Evolutionary conservation across 1,139 yeast genomes (phyloP).

Genomic region (Kluyveromyces sp.): DNA sequence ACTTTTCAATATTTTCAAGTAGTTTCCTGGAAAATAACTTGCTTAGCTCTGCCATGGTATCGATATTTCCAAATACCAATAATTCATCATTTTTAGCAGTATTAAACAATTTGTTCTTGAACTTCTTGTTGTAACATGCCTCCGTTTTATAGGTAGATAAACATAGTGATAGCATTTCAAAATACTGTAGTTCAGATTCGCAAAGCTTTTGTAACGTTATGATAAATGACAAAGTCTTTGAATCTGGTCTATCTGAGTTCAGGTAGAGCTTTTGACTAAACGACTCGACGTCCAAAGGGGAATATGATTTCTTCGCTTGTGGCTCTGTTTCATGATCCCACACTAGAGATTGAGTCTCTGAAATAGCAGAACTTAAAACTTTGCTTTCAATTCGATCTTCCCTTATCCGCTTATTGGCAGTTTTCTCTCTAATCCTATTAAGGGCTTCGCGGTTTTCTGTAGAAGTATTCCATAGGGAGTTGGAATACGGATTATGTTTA

Average conservation of each 20-base stretch:
- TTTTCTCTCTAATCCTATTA: constrained; percentile 13
- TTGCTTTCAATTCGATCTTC: neutral
- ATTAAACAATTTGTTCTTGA: constrained; percentile 20
- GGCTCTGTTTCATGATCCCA: constrained; percentile 10
- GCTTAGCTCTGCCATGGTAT: constrained; percentile 31
- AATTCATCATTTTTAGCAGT: constrained; percentile 25
- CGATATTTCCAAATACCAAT: constrained; percentile 32
- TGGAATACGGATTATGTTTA: constrained; percentile 24
- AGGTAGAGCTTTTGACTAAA: constrained; percentile 10
- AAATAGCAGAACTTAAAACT: neutral
- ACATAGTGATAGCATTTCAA: constrained; percentile 18
- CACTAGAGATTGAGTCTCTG: constrained; percentile 4
- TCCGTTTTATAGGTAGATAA: constrained; percentile 25
- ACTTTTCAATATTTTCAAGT: constrained; percentile 9
- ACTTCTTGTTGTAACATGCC: constrained; percentile 20
- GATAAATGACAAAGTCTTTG: constrained; percentile 13
- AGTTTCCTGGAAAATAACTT: constrained; percentile 19
- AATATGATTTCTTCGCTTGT: constrained; percentile 20
- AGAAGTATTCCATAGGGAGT: constrained; percentile 25
- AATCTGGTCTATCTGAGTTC: constrained; percentile 3
- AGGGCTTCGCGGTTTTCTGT: constrained; percentile 23
- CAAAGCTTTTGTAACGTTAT: constrained; percentile 21
- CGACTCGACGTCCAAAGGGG: constrained; percentile 21
- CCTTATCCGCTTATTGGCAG: constrained; percentile 9
- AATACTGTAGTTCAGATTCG: constrained; percentile 26